Base-by-base conservation (phyloP, 108 stramenopile species). In the Skeletonema menzelii region DNA sequence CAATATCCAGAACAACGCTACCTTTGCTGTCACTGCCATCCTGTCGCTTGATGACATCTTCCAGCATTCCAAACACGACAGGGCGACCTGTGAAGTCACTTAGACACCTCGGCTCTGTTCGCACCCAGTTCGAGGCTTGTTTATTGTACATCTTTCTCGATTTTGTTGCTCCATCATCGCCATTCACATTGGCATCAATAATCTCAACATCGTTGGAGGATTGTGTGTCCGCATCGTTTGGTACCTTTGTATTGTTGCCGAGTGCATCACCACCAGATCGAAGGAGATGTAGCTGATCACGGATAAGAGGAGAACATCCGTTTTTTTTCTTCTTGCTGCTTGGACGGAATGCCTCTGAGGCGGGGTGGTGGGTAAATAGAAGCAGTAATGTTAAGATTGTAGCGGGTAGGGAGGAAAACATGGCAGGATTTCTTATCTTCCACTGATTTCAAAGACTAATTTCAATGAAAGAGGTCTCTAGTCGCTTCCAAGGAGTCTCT, bases 71-170 rank as follows among this genome's bases (percentile, higher is more conserved):
- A 35, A 60, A 60, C 13, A 60, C 59, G 31, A 60, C 59, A 6
- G 59, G 59, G 22, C 59, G 59, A 1, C 59, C 59, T 19, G 59
- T 60, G 30, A 60, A 60, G 8, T 60, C 59, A 1, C 32, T 34
- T 31, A 60, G 59, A 19, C 59, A 60, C 5, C 32, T 5, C 7
- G 59, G 37, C 59, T 35, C 59, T 35, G 30, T 60, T 35, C 59
- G 24, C 5, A 60, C 59, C 59, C 59, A 60, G 22, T 60, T 60
- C 0, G 14, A 27, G 1, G 37, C 34, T 19, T 60, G 59, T 10
- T 60, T 60, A 20, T 34, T 60, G 59, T 60, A 60, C 32, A 60
- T 31, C 3, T 60, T 60, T 53, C 49, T 53, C 3, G 49, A 53
- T 53, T 53, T 53, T 53, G 49, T 53, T 53, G 6, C 49, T 24